Conservation (phyloP, 805 yeast species). For the Ogataea ramenticola region DNA sequence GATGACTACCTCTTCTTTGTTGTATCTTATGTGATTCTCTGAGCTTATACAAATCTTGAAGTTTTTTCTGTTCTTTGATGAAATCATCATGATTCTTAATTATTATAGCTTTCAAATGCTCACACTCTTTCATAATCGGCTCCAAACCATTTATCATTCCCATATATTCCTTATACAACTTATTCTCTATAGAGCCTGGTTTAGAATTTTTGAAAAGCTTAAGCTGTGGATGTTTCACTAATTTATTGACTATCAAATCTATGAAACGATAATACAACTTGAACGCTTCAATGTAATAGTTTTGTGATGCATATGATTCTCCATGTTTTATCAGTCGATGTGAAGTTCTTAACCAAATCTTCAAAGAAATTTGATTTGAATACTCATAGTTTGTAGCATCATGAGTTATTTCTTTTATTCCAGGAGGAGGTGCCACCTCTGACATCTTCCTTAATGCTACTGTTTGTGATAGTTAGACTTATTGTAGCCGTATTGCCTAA, state of each 20-base stretch:
- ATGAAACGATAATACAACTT: constrained; percentile 51
- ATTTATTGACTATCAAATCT: constrained; percentile 43
- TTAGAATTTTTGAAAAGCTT: constrained; percentile 15
- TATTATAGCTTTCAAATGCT: constrained; percentile 18
- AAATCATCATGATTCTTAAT: constrained; percentile 19
- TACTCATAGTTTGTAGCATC: constrained; percentile 50
- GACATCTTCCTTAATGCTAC: too few relatives aligned
- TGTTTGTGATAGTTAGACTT: too few relatives aligned
- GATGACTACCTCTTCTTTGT: background rate
- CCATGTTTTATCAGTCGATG: constrained; percentile 41
- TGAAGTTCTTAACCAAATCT: constrained; percentile 50
- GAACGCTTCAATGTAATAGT: constrained; percentile 43
- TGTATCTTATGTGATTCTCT: background rate
- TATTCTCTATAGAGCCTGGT: constrained; percentile 14
- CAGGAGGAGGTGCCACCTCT: constrained; percentile 10
- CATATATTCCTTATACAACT: constrained; percentile 19
- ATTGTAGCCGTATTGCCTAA: too few relatives aligned
- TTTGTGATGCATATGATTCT: constrained; percentile 34
- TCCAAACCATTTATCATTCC: constrained; percentile 14
- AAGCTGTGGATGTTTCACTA: constrained; percentile 40
- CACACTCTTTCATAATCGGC: constrained; percentile 25
- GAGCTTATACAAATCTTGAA: constrained; percentile 3
- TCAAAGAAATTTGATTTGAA: constrained; percentile 41
- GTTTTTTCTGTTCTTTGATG: constrained; percentile 12
- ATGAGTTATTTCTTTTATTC: constrained; percentile 31